Evolutionary conservation across 2,329 filamentous ascomycete species (phyloP).

Genomic region (Ophiostoma australiae): DNA sequence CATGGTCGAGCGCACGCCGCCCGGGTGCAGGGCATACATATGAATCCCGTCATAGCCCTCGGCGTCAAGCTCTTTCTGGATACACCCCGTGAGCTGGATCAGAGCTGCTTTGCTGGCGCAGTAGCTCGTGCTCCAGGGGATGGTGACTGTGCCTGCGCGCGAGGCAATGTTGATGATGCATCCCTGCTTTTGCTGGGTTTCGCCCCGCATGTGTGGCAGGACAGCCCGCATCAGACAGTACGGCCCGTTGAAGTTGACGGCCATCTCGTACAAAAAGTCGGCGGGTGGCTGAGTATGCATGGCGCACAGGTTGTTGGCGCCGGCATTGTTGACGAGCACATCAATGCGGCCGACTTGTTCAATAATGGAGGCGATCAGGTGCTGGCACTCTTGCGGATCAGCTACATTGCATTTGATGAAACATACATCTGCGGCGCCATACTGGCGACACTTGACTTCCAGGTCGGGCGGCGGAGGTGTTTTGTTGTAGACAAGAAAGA

Average conservation of each 20-base stretch:
- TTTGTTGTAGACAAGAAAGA: not conserved
- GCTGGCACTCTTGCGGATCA: not conserved
- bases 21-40: conserved; percentile 34
- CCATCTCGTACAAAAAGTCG: not conserved
- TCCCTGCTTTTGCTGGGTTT: not conserved
- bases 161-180: not conserved
- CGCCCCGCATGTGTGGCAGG: not conserved
- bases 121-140: conserved; percentile 34
- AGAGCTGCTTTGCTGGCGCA: conserved; percentile 35
- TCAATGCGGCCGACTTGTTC: not conserved
- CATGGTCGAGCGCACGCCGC: conserved; percentile 34
- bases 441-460: not conserved
- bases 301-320: not conserved
- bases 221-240: not conserved
- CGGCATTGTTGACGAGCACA: not conserved
- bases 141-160: not conserved
- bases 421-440: not conserved
- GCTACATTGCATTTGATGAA: not conserved
- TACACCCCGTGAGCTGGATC: conserved; percentile 34
- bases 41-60: conserved; percentile 32
- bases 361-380: not conserved
- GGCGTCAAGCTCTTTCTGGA: conserved; percentile 33
- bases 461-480: not conserved
- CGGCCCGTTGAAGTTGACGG: not conserved
- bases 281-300: not conserved